phyloP scores from a whole-genome alignment of 148 eudicot genomes.

The Nepenthes mirabilis region DNA sequence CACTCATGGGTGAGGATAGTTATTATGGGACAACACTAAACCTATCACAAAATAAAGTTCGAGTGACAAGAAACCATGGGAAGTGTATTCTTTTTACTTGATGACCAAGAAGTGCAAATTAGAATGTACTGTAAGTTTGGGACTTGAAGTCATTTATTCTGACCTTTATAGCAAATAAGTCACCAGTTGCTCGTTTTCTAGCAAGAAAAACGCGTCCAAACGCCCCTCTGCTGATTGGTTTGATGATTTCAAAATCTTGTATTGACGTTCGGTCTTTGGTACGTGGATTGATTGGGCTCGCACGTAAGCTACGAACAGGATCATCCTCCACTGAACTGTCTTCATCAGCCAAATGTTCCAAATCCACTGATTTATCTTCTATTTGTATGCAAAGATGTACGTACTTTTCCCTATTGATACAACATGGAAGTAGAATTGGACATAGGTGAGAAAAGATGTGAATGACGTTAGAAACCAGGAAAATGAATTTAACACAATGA shows the following conservation, averaged over 20 bases:
- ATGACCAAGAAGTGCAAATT: not conserved
- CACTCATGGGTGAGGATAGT: no score
- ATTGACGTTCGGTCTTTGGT: constrained; percentile 86
- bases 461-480: no score
- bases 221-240: constrained; percentile 99
- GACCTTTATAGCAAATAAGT: constrained; percentile 96
- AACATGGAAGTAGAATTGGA: not conserved
- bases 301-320: constrained; percentile 61
- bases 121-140: no score
- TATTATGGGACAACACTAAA: no score
- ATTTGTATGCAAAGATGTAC: constrained; percentile 78
- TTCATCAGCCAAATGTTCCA: constrained; percentile 52
- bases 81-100: no score
- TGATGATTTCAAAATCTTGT: constrained; percentile 94
- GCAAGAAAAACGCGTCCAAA: constrained; percentile 97
- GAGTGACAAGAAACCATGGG: no score
- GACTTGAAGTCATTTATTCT: not conserved
- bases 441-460: no score
- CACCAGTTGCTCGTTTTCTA: constrained; percentile 91
- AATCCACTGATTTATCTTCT: constrained; percentile 67
- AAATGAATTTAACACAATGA: no score
- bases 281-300: constrained; percentile 75
- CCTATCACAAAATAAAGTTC: no score
- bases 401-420: constrained; percentile 74
- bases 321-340: constrained; percentile 83